phyloP scores from a whole-genome alignment of 768 basidiomycete genomes.

The Auriculariales sp. region DNA sequence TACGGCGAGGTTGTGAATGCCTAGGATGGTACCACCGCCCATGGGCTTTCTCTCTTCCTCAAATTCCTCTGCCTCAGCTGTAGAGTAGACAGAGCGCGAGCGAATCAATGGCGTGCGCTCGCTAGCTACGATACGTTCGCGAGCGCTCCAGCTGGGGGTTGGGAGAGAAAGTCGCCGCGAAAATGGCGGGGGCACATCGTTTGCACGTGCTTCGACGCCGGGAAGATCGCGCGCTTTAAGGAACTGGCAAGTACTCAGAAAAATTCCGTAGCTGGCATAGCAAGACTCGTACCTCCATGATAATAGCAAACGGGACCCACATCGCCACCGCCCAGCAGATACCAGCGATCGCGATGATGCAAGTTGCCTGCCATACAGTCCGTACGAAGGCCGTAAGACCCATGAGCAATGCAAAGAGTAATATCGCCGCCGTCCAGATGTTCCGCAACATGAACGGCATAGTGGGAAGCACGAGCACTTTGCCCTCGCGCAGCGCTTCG shows the following conservation, averaged over 20 bases:
- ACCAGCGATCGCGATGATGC: conserved; percentile 72
- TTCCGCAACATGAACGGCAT: conserved; percentile 88
- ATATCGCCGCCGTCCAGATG: conserved; percentile 81
- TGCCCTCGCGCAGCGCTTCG: conserved; percentile 64
- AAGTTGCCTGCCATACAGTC: conserved; percentile 62
- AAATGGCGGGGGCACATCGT: background rate
- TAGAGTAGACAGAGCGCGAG: conserved; percentile 19
- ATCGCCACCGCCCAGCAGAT: conserved; percentile 97
- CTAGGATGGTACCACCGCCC: conserved; percentile 82
- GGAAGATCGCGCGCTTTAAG: conserved; percentile 52
- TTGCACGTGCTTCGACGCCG: background rate
- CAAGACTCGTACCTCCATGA: conserved; percentile 63
- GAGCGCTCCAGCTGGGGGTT: background rate
- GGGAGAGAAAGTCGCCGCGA: background rate
- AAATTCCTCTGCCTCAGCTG: conserved; percentile 26
- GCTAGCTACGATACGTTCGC: background rate
- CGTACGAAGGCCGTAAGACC: conserved; percentile 78
- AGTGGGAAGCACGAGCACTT: conserved; percentile 62
- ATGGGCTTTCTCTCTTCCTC: conserved; percentile 30
- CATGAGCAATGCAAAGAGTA: conserved; percentile 69
- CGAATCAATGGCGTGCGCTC: conserved; percentile 22
- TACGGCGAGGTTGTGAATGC: conserved; percentile 90
- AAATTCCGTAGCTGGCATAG: background rate
- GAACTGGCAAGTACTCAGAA: conserved; percentile 26
- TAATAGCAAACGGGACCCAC: conserved; percentile 94